Evolutionary conservation across 257 asterid genomes (phyloP).

Genomic region (Gentiana straminea): DNA sequence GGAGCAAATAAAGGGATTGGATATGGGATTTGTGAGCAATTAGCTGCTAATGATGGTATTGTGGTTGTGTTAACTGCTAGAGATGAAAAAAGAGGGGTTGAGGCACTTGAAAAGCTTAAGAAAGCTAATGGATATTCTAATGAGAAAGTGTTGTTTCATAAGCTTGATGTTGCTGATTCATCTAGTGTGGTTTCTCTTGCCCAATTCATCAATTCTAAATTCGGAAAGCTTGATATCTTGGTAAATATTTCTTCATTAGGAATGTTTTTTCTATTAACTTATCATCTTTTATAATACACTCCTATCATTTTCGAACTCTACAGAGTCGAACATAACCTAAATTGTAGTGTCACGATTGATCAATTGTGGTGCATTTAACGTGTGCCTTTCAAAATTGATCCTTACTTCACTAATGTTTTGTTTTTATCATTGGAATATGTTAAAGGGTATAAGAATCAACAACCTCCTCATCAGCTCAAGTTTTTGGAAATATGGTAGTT

Average conservation of each 20-base stretch:
- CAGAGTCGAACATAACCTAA: too few relatives aligned
- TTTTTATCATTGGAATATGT: too few relatives aligned
- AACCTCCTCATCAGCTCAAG: too few relatives aligned
- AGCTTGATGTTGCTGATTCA: constrained; percentile 29
- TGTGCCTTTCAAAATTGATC: too few relatives aligned
- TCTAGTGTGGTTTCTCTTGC: constrained; percentile 20
- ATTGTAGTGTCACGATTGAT: too few relatives aligned
- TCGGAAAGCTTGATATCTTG: constrained; percentile 42
- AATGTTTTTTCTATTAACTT: too few relatives aligned
- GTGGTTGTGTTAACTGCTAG: constrained; percentile 34
- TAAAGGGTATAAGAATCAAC: too few relatives aligned
- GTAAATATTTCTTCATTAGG: constrained; percentile 7
- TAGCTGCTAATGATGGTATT: constrained; percentile 31
- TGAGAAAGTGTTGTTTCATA: constrained; percentile 25
- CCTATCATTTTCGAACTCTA: too few relatives aligned
- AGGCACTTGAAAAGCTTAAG: constrained; percentile 32
- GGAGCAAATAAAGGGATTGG: constrained; percentile 54
- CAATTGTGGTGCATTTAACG: too few relatives aligned
- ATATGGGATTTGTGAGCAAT: constrained; percentile 27
- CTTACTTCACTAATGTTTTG: too few relatives aligned
- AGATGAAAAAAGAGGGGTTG: constrained; percentile 27
- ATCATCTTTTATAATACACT: too few relatives aligned
- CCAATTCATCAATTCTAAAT: constrained; percentile 15
- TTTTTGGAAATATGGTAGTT: too few relatives aligned
- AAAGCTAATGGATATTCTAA: constrained; percentile 16